phyloP scores from a whole-genome alignment of 2,329 filamentous ascomycete species.

The Eutypa lata region DNA sequence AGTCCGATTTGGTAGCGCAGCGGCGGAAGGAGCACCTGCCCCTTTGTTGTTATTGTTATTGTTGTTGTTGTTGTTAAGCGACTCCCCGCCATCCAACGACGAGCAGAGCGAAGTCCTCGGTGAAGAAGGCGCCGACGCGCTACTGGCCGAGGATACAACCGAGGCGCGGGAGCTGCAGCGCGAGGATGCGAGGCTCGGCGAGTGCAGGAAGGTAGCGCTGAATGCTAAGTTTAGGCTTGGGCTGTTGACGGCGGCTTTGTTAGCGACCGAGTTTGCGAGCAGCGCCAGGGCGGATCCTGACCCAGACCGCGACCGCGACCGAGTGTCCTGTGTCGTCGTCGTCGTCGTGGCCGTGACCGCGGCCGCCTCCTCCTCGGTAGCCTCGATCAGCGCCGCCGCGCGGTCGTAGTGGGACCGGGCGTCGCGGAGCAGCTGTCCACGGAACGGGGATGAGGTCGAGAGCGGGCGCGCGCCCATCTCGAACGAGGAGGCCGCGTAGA shows the following conservation, averaged over 20 bases:
- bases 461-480: conserved; percentile 54
- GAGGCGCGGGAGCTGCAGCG: conserved; percentile 40
- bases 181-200: conserved; percentile 43
- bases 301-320: conserved; percentile 25
- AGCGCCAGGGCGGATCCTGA: conserved; percentile 33
- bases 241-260: not conserved
- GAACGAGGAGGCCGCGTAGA: conserved; percentile 59
- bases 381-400: conserved; percentile 45
- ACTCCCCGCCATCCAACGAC: conserved; percentile 11
- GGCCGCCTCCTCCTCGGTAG: conserved; percentile 37
- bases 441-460: conserved; percentile 42
- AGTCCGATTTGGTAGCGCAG: conserved; percentile 1
- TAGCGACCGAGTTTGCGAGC: conserved; percentile 4
- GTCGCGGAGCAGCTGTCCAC: conserved; percentile 46
- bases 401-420: conserved; percentile 50
- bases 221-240: too few relatives aligned
- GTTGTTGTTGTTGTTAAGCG: conserved; percentile 20
- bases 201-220: conserved; percentile 37
- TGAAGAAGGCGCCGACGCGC: conserved; percentile 36
- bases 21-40: too few relatives aligned
- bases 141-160: conserved; percentile 37
- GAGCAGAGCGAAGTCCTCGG: conserved; percentile 43
- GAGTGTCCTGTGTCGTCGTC: not conserved
- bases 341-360: too few relatives aligned
- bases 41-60: too few relatives aligned